Conservation (phyloP, 768 basidiomycete species). For the Lentinula edodes region DNA sequence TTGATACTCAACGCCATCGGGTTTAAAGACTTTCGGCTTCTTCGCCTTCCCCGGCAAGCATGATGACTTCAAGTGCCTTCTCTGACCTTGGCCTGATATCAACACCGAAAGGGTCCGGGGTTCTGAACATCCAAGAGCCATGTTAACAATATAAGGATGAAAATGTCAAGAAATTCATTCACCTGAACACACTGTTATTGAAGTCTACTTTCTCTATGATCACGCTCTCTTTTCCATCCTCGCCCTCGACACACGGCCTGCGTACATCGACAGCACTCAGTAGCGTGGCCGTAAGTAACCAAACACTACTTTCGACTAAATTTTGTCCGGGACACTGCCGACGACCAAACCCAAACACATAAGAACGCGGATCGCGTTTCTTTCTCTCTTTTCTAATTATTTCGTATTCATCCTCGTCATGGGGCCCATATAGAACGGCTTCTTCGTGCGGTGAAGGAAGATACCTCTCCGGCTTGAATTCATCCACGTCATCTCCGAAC, state of each 20-base stretch:
- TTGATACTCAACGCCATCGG: not conserved
- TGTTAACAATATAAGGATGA: not conserved
- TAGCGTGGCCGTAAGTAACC: constrained; percentile 51
- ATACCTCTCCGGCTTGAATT: constrained; percentile 17
- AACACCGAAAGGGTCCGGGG: constrained; percentile 42
- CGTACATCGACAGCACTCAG: constrained; percentile 53
- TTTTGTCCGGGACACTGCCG: constrained; percentile 62
- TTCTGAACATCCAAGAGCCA: constrained; percentile 20
- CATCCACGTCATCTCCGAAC: constrained; percentile 4
- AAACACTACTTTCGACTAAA: constrained; percentile 58
- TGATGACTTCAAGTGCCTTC: constrained; percentile 4
- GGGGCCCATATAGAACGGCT: constrained; percentile 10
- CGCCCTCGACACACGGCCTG: constrained; percentile 43
- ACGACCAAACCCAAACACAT: constrained; percentile 45
- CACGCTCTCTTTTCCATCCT: not conserved
- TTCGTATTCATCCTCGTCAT: constrained; percentile 9
- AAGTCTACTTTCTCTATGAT: constrained; percentile 31
- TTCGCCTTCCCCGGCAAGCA: not conserved
- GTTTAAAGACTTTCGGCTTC: not conserved
- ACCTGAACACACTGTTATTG: constrained; percentile 57
- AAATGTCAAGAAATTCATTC: constrained; percentile 24
- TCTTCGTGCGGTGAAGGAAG: constrained; percentile 11
- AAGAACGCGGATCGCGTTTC: constrained; percentile 37
- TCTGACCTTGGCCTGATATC: constrained; percentile 40
- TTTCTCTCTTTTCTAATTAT: constrained; percentile 18